A percentile compares a stretch with the other conserved stretches of the same genome.
Evolutionary conservation across 345 rosid species (phyloP).

Genomic region (Corchorus capsularis): DNA sequence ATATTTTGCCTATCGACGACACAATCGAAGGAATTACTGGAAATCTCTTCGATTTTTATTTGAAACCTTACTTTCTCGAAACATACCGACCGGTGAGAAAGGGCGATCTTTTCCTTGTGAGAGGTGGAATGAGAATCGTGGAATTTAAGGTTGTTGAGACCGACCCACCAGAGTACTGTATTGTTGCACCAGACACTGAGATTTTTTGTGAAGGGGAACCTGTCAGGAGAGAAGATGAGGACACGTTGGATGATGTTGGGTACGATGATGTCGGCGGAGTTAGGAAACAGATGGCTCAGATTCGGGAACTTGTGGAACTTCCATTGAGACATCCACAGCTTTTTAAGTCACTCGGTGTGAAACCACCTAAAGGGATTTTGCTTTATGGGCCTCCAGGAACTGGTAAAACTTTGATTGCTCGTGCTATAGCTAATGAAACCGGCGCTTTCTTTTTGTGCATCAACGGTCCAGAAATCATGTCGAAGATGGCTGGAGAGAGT

Average conservation of each 20-base stretch:
- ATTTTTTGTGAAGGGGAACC: constrained; percentile 98
- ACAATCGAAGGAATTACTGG: constrained; percentile 91
- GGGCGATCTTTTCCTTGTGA: constrained; percentile 36
- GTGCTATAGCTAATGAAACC: constrained; percentile 95
- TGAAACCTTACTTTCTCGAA: constrained; percentile 88
- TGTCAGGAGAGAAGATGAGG: constrained; percentile 83
- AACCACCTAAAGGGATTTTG: constrained; percentile 63
- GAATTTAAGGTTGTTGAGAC: constrained; percentile 91
- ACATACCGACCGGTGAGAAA: constrained; percentile 92
- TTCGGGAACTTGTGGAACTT: constrained; percentile 90
- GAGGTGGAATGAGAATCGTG: constrained; percentile 97
- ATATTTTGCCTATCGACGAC: constrained; percentile 90
- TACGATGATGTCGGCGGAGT: constrained; percentile 99
- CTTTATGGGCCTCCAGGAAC: no score
- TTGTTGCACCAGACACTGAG: constrained; percentile 96
- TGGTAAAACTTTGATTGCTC: constrained; percentile 2
- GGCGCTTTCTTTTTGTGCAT: constrained; percentile 97
- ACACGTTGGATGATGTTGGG: constrained; percentile 90
- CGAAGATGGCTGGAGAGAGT: constrained; percentile 93
- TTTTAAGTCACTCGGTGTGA: constrained; percentile 95
- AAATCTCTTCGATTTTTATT: constrained; percentile 87
- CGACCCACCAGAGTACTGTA: constrained; percentile 87
- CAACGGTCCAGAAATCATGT: constrained; percentile 43
- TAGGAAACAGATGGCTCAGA: constrained; percentile 98
- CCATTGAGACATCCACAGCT: constrained; percentile 94